Evolutionary conservation across 768 basidiomycete species (phyloP).

Genomic region (Boletus pseudopeckii): DNA sequence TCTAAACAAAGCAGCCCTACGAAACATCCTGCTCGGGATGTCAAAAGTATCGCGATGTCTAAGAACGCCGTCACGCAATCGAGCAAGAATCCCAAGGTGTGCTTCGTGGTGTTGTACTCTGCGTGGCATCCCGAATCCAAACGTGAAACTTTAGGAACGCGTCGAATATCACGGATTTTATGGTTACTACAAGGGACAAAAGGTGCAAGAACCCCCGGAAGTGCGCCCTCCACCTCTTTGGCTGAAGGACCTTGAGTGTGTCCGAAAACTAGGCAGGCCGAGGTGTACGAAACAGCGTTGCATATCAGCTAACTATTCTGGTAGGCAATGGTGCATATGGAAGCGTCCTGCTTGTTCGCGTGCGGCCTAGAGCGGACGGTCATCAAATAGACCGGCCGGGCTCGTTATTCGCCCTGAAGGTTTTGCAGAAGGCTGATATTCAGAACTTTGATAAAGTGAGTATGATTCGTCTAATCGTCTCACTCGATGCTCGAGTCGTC

Average conservation of each 20-base stretch:
- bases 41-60: background rate
- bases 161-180: slow-evolving; percentile 8
- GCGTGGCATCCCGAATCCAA: background rate
- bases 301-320: background rate
- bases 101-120: background rate
- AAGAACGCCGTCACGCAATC: slow-evolving; percentile 10
- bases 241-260: slow-evolving; percentile 41
- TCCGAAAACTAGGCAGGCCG: slow-evolving; percentile 38
- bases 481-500: background rate
- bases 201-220: slow-evolving; percentile 27
- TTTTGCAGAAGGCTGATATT: slow-evolving; percentile 35
- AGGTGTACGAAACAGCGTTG: background rate
- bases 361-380: slow-evolving; percentile 25
- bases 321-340: slow-evolving; percentile 43
- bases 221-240: slow-evolving; percentile 37
- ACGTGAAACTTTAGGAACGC: slow-evolving; percentile 16
- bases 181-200: slow-evolving; percentile 10
- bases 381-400: slow-evolving; percentile 36
- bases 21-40: slow-evolving; percentile 15
- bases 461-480: background rate
- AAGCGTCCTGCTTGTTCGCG: slow-evolving; percentile 41
- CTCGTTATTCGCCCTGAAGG: slow-evolving; percentile 47
- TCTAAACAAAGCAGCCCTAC: slow-evolving; percentile 1
- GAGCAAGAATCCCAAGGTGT: slow-evolving; percentile 3
- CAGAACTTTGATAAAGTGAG: slow-evolving; percentile 32